Base-by-base conservation (phyloP, 2,329 filamentous ascomycete genomes). In the Aspergillus sp. region DNA sequence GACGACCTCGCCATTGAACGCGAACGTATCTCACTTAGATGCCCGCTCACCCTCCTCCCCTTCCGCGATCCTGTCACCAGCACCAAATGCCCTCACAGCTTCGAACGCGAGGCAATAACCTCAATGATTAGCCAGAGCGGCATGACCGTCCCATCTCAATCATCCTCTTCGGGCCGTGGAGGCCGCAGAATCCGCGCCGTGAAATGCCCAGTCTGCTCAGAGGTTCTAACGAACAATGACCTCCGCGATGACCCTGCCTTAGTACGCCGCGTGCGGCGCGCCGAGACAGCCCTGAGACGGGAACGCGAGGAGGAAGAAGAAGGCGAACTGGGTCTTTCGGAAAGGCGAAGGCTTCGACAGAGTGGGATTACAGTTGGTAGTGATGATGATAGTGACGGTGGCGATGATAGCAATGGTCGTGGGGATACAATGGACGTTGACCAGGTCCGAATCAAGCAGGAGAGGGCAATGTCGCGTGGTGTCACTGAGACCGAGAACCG, bases 61-160 rank as follows among this genome's bases (percentile, higher is more conserved):
- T 82, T 79, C 70, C 64, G 65, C 6, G 72, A 81, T 55, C 80
- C 80, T 0, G 74, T 82, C 2, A 81, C 73, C 5, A 80, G 76
- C 61, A 76, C 70, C 1, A 79, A 79, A 66, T 82, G 80, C 59
- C 77, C 76, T 0, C 80, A 82, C 61, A 79, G 72, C 49, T 82
- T 82, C 63, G 80, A 82, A 63, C 75, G 71, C 17, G 59, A 65
- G 2, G 80, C 79, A 1, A 81, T 82, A 57, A 57, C 72, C 15
- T 67, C 69, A 15, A 79, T 82, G 75, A 76, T 82, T 35, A 50
- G 56, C 0, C 64, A 65, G 11, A 77, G 74, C 43, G 37, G 40
- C 31, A 65, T 62, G 17, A 69, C 60, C n/a, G 62, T 68, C 25
- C 66, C 67, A 4, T 65, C 39, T 7, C 21, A 68, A 3, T 66